Base-by-base conservation (phyloP, 768 basidiomycete species). In the Cubamyces sp. region DNA sequence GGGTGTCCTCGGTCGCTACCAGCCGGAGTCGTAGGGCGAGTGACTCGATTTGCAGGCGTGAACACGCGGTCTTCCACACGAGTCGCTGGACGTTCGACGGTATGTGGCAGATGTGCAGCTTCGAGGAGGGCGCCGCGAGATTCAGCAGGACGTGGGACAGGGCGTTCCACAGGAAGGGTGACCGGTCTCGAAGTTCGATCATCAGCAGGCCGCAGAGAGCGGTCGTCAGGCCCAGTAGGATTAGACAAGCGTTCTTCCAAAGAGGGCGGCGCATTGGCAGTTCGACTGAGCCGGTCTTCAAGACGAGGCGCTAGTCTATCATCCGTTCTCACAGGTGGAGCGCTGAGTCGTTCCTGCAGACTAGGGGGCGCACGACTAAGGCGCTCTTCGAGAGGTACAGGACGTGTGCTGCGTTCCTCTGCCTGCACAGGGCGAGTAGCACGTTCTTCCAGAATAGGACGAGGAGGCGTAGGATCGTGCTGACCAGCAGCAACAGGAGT, bases 1-100 rank as follows among this genome's bases (percentile, higher is more conserved):
- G 69, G 66, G 7, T 68, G 71, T 21, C 67, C 69, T 39, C 72
- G 70, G 16, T 72, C 72, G 41, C 62, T 64, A 19, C 49, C 61
- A 53, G 51, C 61, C 18, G 61, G 61, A 46, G 55, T 63, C 15
- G 66, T 66, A 12, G 69, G 65, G 15, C 64, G 70, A 5, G 57
- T 47, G 23, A 54, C 50, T 14, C 64, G 68, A 5, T 60, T 62
- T 43, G 54, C 48, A 9, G 59, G 60, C 2, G 58, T 55, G 42
- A 56, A 62, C 30, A 37, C n/a, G 18, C 61, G 61, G 3, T 62
- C 61, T 41, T 56, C 48, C 16, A 40, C 14, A 37, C 16, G 57
- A 15, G 30, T 26, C 15, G 48, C 28, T 1, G 53, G 42, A n/a
- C 52, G 42, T 15, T 58, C 57, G 5, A 16, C 41, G 5, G 54